These are phyloP conservation scores for Haematococcus sp. DNA, from an alignment of 139 green algal genomes.

Conservation along the genomic window DNA sequence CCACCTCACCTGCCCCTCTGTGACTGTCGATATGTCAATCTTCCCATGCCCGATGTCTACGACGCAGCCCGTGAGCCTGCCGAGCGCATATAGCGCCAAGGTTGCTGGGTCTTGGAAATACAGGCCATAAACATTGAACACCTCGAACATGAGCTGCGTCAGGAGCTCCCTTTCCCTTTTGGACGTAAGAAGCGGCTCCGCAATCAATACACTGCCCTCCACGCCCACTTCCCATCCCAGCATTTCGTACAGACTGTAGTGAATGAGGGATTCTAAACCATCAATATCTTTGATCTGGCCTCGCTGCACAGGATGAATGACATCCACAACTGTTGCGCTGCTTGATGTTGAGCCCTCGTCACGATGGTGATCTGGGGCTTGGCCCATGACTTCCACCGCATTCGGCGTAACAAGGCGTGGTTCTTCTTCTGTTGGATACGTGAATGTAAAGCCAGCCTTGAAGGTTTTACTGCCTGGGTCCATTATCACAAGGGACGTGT, in stretches of 20 bases:
- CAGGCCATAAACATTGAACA: conserved; percentile 64
- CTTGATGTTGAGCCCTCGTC: neutral
- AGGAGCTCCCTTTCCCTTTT: conserved; percentile 68
- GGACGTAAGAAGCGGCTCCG: conserved; percentile 66
- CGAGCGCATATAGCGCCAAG: conserved; percentile 72
- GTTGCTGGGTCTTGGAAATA: conserved; percentile 68
- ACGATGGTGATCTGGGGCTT: neutral
- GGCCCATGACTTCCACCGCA: conserved; percentile 5
- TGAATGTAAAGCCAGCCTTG: conserved; percentile 58
- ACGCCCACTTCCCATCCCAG: conserved; percentile 67
- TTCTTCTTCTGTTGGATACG: conserved; percentile 63
- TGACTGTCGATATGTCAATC: conserved; percentile 73
- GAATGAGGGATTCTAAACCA: conserved; percentile 64
- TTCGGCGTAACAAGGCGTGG: conserved; percentile 37
- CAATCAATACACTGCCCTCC: conserved; percentile 67
- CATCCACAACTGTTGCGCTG: neutral
- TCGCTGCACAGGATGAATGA: conserved; percentile 19
- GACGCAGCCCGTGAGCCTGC: conserved; percentile 66
- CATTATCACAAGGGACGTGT: conserved; percentile 47
- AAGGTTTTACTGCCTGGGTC: conserved; percentile 65
- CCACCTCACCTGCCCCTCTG: conserved; percentile 62
- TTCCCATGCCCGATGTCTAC: conserved; percentile 81
- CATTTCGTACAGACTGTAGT: conserved; percentile 66
- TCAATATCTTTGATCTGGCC: conserved; percentile 61
- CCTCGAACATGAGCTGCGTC: conserved; percentile 79